Conservation (phyloP, 192 early-diverging fungal genomes). For the Diversispora epigaea region DNA sequence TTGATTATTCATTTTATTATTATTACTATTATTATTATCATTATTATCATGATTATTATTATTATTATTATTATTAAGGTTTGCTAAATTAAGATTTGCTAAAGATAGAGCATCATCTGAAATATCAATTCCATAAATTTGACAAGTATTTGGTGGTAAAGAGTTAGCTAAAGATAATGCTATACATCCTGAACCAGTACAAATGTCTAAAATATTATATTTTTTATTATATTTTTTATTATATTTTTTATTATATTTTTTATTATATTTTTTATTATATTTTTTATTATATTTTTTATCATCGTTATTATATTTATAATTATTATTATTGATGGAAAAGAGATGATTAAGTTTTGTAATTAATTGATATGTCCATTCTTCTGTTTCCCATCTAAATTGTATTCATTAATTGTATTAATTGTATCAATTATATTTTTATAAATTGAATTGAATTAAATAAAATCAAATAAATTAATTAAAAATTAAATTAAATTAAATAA, state of each 20-base stretch:
- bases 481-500: too few species aligned
- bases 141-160: conserved; percentile 44
- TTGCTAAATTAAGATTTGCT: conserved; percentile 53
- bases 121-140: conserved; percentile 67
- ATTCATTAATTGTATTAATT: not conserved
- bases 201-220: conserved; percentile 85
- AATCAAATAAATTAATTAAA: too few species aligned
- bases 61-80: conserved; percentile 10
- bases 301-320: conserved; percentile 48
- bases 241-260: too few species aligned
- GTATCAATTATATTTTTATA: not conserved
- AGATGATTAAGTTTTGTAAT: conserved; percentile 46
- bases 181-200: conserved; percentile 87
- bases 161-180: conserved; percentile 68
- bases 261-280: too few species aligned
- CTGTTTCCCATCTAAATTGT: conserved; percentile 79
- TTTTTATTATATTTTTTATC: too few species aligned
- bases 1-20: conserved; percentile 38
- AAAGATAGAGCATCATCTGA: conserved; percentile 61
- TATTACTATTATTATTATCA: not conserved
- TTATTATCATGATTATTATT: too few species aligned
- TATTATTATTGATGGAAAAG: not conserved
- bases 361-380: conserved; percentile 81
- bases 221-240: too few species aligned
- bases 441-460: too few species aligned